These are phyloP conservation scores for Tetrahymena thermophila DNA, from an alignment of 73 alveolate genomes.

Conservation along the genomic window DNA sequence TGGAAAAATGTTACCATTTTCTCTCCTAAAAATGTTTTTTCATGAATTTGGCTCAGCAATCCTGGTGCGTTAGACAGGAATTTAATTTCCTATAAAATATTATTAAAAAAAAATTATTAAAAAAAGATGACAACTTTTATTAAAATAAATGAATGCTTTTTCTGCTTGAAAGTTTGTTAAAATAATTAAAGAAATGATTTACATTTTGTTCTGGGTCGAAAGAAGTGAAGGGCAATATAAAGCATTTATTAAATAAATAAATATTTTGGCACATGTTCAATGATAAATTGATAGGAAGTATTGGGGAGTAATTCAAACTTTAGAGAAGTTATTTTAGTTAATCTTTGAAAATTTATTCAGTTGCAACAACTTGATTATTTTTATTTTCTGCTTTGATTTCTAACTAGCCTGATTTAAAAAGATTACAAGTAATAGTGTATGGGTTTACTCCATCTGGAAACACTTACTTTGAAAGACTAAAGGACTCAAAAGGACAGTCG, in stretches of 20 bases:
- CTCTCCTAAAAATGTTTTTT: background rate
- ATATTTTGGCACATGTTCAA: background rate
- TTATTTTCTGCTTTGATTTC: background rate
- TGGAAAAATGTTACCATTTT: background rate
- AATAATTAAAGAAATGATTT: too few species aligned
- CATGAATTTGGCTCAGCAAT: background rate
- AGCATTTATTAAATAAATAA: background rate
- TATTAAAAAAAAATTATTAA: background rate
- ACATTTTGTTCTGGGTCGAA: background rate
- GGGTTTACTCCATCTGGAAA: background rate
- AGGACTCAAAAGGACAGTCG: background rate
- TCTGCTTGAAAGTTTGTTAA: too few species aligned
- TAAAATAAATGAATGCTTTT: too few species aligned
- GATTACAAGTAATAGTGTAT: background rate
- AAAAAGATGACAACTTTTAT: too few species aligned
- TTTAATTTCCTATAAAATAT: background rate
- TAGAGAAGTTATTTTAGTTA: background rate
- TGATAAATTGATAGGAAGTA: background rate
- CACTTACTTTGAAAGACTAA: background rate
- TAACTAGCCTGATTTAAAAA: background rate
- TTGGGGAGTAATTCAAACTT: background rate
- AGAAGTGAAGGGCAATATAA: background rate
- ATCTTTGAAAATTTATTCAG: background rate
- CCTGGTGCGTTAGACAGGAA: background rate
- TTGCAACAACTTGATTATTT: background rate